Evolutionary conservation across 1,284 basidiomycete species (phyloP).

Genomic region (Earliella scabrosa): DNA sequence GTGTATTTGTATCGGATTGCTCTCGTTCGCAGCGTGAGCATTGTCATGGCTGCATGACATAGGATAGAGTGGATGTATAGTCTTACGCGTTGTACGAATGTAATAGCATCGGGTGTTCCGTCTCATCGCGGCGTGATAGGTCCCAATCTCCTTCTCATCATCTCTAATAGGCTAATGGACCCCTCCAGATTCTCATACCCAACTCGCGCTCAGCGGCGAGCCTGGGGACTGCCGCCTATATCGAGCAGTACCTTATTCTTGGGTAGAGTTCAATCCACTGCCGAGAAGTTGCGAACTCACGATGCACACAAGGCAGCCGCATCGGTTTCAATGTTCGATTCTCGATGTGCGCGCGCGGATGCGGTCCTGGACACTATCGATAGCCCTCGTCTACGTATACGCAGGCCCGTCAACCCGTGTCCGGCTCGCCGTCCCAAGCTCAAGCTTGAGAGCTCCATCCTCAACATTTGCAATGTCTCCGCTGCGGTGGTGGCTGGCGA

Average conservation of each 20-base stretch:
- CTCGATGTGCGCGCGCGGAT: conserved; percentile 1
- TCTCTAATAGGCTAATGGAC: conserved; percentile 2
- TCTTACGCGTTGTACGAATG: conserved; percentile 8
- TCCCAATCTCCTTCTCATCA: conserved; percentile 1
- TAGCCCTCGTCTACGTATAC: neutral
- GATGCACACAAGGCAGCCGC: conserved; percentile 12
- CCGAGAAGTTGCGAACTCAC: conserved; percentile 15
- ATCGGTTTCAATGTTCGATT: neutral
- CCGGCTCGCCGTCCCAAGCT: conserved; percentile 1
- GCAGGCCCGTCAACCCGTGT: conserved; percentile 7
- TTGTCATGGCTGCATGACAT: conserved; percentile 2
- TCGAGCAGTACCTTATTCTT: conserved; percentile 19
- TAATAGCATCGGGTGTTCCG: conserved; percentile 1
- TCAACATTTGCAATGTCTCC: conserved; percentile 1
- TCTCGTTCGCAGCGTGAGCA: neutral
- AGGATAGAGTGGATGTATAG: conserved; percentile 5
- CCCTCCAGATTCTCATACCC: conserved; percentile 14
- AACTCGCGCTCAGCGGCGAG: conserved; percentile 17
- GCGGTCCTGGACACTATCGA: conserved; percentile 3
- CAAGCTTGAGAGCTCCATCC: neutral
- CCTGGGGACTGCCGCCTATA: conserved; percentile 23
- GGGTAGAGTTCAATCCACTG: conserved; percentile 16
- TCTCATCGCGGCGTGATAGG: neutral
- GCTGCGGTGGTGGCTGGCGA: conserved; percentile 4
- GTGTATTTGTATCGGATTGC: neutral